Conservation (phyloP, 306 rosid species). For the Fragaria ananassa region DNA sequence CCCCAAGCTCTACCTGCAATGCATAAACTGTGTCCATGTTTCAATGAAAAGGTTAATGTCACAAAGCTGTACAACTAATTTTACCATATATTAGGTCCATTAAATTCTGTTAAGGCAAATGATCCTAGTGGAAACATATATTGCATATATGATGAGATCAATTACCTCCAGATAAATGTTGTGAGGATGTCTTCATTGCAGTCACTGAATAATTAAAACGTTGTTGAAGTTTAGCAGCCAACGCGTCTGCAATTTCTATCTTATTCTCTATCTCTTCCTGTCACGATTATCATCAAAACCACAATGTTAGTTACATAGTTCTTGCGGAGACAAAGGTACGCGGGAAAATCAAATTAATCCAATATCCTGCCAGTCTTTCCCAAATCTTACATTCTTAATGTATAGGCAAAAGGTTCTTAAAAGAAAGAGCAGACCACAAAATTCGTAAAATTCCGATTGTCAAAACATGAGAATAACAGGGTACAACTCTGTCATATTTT, state of each 20-base stretch:
- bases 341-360: background rate
- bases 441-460: background rate
- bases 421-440: background rate
- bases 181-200: constrained; percentile 76
- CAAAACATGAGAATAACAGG: background rate
- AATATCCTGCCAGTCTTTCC: background rate
- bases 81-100: background rate
- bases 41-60: constrained; percentile 19
- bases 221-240: constrained; percentile 77
- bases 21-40: constrained; percentile 54
- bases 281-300: constrained; percentile 20
- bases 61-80: background rate
- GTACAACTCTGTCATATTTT: background rate
- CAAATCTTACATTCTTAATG: background rate
- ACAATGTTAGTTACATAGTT: background rate
- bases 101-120: background rate
- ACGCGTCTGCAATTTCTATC: constrained; percentile 80
- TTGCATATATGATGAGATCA: background rate
- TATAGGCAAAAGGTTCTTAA: background rate
- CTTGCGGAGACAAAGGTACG: background rate
- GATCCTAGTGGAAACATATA: too few species aligned
- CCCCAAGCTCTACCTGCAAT: constrained; percentile 90
- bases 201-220: constrained; percentile 77
- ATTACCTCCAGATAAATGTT: constrained; percentile 84
- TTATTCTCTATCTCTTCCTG: constrained; percentile 90